Conservation (phyloP, 2,329 filamentous ascomycete species). For the Helicocarpus griseus region DNA sequence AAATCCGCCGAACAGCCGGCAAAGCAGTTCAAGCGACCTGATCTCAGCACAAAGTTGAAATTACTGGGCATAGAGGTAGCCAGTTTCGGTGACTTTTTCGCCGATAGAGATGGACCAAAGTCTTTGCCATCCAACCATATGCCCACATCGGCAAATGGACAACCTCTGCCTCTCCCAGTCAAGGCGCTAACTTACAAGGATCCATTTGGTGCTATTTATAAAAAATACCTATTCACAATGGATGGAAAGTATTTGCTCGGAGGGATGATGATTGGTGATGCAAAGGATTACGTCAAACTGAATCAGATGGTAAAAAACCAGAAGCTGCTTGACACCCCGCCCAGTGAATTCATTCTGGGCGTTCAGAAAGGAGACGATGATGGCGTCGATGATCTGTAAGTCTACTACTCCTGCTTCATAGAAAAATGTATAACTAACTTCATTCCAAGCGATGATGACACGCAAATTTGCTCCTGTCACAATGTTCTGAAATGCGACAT, state of each 20-base stretch:
- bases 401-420: background rate
- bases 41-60: conserved; percentile 87
- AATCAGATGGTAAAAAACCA: conserved; percentile 79
- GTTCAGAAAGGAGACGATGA: conserved; percentile 65
- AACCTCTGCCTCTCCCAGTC: conserved; percentile 48
- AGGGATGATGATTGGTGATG: conserved; percentile 97
- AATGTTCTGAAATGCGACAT: conserved; percentile 84
- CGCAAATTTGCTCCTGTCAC: conserved; percentile 86
- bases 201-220: conserved; percentile 80
- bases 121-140: conserved; percentile 53
- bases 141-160: conserved; percentile 23
- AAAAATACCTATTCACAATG: conserved; percentile 83
- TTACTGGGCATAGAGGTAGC: conserved; percentile 83
- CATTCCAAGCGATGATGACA: conserved; percentile 57
- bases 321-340: conserved; percentile 67
- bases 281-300: conserved; percentile 79
- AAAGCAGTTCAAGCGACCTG: conserved; percentile 66
- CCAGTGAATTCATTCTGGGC: conserved; percentile 74
- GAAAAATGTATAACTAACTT: conserved; percentile 11
- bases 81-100: conserved; percentile 90
- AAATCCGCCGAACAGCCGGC: conserved; percentile 63
- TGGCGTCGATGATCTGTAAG: conserved; percentile 59
- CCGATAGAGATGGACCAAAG: conserved; percentile 72
- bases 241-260: conserved; percentile 85
- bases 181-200: conserved; percentile 84